Base-by-base conservation (phyloP, 331 rosid species). In the Ulmus americana region DNA sequence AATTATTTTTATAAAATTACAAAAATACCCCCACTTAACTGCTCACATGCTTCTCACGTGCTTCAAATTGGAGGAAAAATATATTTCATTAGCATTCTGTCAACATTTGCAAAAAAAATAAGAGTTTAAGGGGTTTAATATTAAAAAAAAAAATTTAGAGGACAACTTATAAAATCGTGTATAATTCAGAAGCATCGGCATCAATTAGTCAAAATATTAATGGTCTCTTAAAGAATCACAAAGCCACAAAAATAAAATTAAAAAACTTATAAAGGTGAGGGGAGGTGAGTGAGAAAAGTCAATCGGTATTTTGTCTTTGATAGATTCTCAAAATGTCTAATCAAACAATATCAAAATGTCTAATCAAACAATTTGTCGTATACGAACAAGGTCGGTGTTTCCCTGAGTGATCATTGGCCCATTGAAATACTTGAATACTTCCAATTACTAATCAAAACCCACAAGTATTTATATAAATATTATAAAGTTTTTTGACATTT, bases 261-360 rank as follows among this genome's bases (percentile, higher is more conserved):
- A 39, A 57, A 39, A 9, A 0, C 35, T 69, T 35, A 7, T 59
- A 10, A 14, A 51, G 74, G 68, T 63, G 67, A 64, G 60, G 67
- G 75, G 75, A 63, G 68, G 38, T 54, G 38, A 72, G 38, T 15
- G 42, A 71, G 46, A 14, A 64, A 20, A 45, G 66, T 10, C n/a
- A 43, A 13, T 53, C 35, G 74, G 22, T 73, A 61, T 50, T 50
- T 59, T 55, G 50, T 73, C 64, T 50, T 59, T 51, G 50, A 64
- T 72, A 81, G 92, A 85, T 88, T 85, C 92, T 80, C 79, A 85
- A 85, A 74, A 80, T 77, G 94, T 88, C 96, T 82, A 81, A 82
- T 88, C 88, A 78, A 82, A 63, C 78, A 71, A 28, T 28, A 28
- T 80, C 79, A 85, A 85, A 74, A 80, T 77, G 94, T 88, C 96